Evolutionary conservation across 371 early-diverging fungal genomes (phyloP).

Genomic region (Gilbertella persicaria): DNA sequence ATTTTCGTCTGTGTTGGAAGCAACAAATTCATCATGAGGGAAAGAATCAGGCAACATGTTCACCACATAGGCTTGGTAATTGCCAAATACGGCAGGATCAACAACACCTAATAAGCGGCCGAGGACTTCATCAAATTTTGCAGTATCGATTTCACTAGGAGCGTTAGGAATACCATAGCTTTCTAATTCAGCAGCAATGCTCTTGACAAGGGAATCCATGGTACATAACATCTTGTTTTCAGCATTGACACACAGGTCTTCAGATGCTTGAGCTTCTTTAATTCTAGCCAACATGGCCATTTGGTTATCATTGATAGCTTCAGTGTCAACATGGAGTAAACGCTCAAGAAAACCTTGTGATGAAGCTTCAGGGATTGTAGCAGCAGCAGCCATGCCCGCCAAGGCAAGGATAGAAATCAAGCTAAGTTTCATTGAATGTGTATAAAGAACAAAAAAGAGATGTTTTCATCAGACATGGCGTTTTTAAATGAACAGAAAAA

Average conservation of each 20-base stretch:
- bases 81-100: neutral
- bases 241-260: neutral
- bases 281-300: neutral
- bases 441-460: neutral
- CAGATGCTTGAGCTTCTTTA: neutral
- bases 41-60: neutral
- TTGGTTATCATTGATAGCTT: neutral
- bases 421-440: neutral
- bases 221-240: neutral
- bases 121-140: neutral
- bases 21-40: neutral
- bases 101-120: neutral
- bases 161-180: neutral
- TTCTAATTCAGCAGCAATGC: neutral
- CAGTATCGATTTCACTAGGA: neutral
- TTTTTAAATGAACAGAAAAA: too few relatives aligned
- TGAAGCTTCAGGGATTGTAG: neutral
- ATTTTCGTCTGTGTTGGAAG: neutral
- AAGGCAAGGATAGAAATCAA: neutral
- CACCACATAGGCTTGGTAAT: neutral
- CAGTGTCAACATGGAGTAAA: neutral
- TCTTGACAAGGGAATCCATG: neutral
- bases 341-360: neutral
- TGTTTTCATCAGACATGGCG: too few relatives aligned
- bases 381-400: neutral